Evolutionary conservation across 345 rosid genomes (phyloP).

Genomic region (Ceriops tagal): DNA sequence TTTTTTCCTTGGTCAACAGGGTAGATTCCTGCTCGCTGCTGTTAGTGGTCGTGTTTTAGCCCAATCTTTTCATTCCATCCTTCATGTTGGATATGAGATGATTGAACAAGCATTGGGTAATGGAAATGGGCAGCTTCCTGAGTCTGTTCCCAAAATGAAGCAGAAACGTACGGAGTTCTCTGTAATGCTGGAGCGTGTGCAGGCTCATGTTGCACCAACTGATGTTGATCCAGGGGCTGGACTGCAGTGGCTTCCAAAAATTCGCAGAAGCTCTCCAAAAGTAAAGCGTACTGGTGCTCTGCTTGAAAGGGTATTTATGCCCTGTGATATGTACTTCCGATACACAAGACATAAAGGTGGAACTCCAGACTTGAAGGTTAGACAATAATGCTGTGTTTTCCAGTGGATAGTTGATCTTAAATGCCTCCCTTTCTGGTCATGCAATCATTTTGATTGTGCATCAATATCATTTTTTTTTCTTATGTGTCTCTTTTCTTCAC

Average conservation of each 20-base stretch:
- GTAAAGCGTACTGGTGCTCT: slow-evolving; percentile 97
- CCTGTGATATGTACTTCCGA: slow-evolving; percentile 94
- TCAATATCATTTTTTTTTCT: neutral
- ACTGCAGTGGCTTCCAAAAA: slow-evolving; percentile 97
- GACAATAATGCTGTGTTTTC: neutral
- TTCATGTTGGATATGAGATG: slow-evolving; percentile 82
- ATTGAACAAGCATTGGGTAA: slow-evolving; percentile 86
- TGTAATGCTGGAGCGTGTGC: slow-evolving; percentile 95
- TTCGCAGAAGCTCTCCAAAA: slow-evolving; percentile 77
- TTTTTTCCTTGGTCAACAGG: slow-evolving; percentile 40
- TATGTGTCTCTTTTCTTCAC: neutral
- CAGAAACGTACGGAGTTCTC: slow-evolving; percentile 87
- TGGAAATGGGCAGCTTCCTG: slow-evolving; percentile 59
- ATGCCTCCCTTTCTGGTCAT: neutral
- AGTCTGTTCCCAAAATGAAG: slow-evolving; percentile 83
- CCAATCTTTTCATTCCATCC: slow-evolving; percentile 80
- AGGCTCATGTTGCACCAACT: slow-evolving; percentile 99
- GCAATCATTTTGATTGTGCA: neutral
- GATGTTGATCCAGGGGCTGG: slow-evolving; percentile 99
- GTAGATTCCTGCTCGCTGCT: slow-evolving; percentile 96
- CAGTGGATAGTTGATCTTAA: slow-evolving; percentile 3
- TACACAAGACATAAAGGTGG: slow-evolving; percentile 98
- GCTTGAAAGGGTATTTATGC: slow-evolving; percentile 98
- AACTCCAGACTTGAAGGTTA: slow-evolving; percentile 92
- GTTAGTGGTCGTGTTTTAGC: slow-evolving; percentile 96